Evolutionary conservation across 306 rosid genomes (phyloP).

Genomic region (Mimosa pudica): DNA sequence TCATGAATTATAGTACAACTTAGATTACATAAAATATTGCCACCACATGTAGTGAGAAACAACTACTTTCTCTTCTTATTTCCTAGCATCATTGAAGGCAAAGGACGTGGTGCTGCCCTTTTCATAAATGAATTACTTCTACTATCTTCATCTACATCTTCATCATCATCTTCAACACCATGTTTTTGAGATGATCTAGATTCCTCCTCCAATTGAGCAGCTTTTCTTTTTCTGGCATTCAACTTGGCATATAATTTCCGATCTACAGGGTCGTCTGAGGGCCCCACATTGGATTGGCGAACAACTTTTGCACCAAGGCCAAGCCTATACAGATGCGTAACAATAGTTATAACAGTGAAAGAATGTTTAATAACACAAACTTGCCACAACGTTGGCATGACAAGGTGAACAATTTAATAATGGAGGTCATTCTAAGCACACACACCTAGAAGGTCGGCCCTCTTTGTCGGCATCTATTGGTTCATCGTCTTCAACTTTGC

Average conservation of each 20-base stretch:
- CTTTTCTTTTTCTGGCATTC: constrained; percentile 55
- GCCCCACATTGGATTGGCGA: constrained; percentile 57
- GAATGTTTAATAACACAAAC: background rate
- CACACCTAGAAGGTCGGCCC: constrained; percentile 63
- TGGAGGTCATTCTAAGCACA: constrained; percentile 39
- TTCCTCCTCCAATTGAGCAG: constrained; percentile 54
- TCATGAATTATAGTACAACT: background rate
- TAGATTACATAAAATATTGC: constrained; percentile 10
- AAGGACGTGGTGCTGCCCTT: constrained; percentile 45
- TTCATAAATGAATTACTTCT: constrained; percentile 65
- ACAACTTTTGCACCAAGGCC: constrained; percentile 84
- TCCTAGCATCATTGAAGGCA: constrained; percentile 25
- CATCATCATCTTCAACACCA: constrained; percentile 39
- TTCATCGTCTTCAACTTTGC: constrained; percentile 54
- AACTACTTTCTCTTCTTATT: constrained; percentile 58
- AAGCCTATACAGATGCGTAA: constrained; percentile 50
- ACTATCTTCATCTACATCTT: constrained; percentile 53
- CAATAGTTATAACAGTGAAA: background rate
- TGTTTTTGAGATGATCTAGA: constrained; percentile 29
- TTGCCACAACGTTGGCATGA: constrained; percentile 3
- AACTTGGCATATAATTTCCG: constrained; percentile 64
- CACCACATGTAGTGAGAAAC: background rate
- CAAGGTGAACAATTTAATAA: constrained; percentile 7
- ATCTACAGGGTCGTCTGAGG: constrained; percentile 70
- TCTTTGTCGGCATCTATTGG: constrained; percentile 36